These are phyloP conservation scores for Bipolaris zeicola DNA, from an alignment of 2,329 filamentous ascomycete species.

Conservation along the genomic window DNA sequence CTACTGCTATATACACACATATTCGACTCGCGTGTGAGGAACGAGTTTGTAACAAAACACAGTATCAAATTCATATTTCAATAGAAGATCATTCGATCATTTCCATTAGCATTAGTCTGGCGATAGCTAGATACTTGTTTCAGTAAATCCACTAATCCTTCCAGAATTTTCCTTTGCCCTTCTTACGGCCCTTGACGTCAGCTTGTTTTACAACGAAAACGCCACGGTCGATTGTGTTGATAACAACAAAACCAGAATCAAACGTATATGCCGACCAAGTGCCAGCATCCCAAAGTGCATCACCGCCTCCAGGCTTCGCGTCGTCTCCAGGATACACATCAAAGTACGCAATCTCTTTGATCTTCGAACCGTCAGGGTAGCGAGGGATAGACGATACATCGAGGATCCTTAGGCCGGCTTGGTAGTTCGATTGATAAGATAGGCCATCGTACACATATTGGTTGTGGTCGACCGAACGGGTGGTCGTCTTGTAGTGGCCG, in stretches of 20 bases:
- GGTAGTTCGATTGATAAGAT: conserved; percentile 53
- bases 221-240: conserved; percentile 57
- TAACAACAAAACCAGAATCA: conserved; percentile 50
- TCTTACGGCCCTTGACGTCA: conserved; percentile 24
- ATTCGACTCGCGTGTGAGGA: too few relatives aligned
- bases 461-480: conserved; percentile 53
- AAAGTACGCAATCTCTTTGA: conserved; percentile 53
- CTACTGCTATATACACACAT: too few relatives aligned
- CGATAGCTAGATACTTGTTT: too few relatives aligned
- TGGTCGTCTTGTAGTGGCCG: conserved; percentile 50
- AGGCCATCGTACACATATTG: conserved; percentile 52
- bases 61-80: too few relatives aligned
- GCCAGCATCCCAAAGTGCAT: conserved; percentile 49
- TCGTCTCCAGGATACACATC: conserved; percentile 52
- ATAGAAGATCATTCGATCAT: too few relatives aligned
- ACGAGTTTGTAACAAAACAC: too few relatives aligned
- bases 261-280: conserved; percentile 53
- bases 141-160: too few relatives aligned
- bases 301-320: conserved; percentile 39
- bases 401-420: conserved; percentile 51
- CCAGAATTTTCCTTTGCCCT: conserved; percentile 37
- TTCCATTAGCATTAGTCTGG: too few relatives aligned
- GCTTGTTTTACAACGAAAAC: conserved; percentile 44
- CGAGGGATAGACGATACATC: conserved; percentile 50
- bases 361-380: conserved; percentile 43